A percentile compares a stretch with the other conserved stretches of the same genome.
Conservation (phyloP, 2,329 filamentous ascomycete genomes). For the Colletotrichum acutatum region DNA sequence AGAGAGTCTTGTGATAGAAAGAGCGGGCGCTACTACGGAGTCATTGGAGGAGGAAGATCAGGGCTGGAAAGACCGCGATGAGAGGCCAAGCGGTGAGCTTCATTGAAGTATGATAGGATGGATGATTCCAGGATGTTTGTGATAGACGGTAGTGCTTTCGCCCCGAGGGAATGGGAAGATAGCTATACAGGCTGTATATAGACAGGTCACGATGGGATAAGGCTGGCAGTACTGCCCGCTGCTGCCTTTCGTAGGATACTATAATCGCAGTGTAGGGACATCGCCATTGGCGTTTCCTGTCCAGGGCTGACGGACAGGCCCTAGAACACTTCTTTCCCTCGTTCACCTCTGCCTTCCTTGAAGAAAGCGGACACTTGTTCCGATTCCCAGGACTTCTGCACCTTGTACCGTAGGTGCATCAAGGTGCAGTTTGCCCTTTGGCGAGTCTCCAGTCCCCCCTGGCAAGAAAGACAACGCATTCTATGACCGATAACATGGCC, state of each 20-base stretch:
- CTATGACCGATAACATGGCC: neutral
- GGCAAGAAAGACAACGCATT: neutral
- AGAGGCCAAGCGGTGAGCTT: neutral
- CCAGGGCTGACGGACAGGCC: constrained; percentile 3
- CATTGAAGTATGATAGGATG: neutral
- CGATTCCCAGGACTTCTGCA: neutral
- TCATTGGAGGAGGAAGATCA: constrained; percentile 1
- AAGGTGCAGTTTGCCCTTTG: neutral
- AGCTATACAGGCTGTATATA: constrained; percentile 1
- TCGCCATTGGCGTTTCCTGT: neutral
- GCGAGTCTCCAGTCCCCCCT: neutral
- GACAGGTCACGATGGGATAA: neutral
- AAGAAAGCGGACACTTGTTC: neutral
- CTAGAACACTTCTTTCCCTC: neutral
- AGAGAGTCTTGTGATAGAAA: neutral
- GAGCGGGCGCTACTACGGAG: neutral
- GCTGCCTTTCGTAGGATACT: neutral
- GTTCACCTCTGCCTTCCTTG: neutral
- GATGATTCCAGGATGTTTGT: neutral
- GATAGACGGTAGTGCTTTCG: neutral
- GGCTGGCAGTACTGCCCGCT: neutral
- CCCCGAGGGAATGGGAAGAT: neutral
- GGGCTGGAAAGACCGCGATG: neutral
- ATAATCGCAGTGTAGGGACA: neutral
- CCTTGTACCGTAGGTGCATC: neutral